phyloP scores from a whole-genome alignment of 1,139 yeast genomes.

The Suhomyces bribrorum region DNA sequence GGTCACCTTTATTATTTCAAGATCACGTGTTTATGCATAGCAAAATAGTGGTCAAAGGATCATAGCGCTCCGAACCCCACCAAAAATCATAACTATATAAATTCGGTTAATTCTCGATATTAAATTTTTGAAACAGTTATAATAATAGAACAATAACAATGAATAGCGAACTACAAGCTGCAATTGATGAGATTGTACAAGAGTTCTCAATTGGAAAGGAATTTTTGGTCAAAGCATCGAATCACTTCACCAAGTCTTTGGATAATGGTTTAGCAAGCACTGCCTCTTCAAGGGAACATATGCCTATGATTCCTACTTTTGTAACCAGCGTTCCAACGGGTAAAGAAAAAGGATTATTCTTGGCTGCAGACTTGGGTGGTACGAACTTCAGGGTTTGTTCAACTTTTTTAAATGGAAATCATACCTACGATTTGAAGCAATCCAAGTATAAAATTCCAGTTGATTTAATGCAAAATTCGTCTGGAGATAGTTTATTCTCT shows the following conservation, averaged over 20 bases:
- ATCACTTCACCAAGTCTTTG: conserved; percentile 64
- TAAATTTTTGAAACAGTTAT: too few species aligned
- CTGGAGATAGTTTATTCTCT: conserved; percentile 58
- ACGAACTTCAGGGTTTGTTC: conserved; percentile 91
- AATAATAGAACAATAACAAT: conserved; percentile 14
- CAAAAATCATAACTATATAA: conserved; percentile 3
- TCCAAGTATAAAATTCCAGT: conserved; percentile 72
- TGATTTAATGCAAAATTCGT: conserved; percentile 62
- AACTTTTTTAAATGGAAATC: conserved; percentile 75
- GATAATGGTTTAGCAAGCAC: conserved; percentile 53
- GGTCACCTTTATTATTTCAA: conserved; percentile 3
- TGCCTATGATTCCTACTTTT: conserved; percentile 90
- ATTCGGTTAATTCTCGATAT: background rate
- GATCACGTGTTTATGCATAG: conserved; percentile 5
- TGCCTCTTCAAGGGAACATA: conserved; percentile 43
- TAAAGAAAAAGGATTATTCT: conserved; percentile 68
- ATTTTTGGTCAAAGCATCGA: conserved; percentile 57
- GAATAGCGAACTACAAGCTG: conserved; percentile 33
- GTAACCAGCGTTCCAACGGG: conserved; percentile 84
- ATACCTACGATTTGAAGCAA: conserved; percentile 71
- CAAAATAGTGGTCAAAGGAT: conserved; percentile 7
- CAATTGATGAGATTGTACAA: conserved; percentile 50
- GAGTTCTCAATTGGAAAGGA: conserved; percentile 58
- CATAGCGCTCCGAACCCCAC: conserved; percentile 12
- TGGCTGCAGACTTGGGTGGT: conserved; percentile 89